Evolutionary conservation across 2,329 filamentous ascomycete species (phyloP).

Genomic region (Arthrobotrys pseudoclavata): DNA sequence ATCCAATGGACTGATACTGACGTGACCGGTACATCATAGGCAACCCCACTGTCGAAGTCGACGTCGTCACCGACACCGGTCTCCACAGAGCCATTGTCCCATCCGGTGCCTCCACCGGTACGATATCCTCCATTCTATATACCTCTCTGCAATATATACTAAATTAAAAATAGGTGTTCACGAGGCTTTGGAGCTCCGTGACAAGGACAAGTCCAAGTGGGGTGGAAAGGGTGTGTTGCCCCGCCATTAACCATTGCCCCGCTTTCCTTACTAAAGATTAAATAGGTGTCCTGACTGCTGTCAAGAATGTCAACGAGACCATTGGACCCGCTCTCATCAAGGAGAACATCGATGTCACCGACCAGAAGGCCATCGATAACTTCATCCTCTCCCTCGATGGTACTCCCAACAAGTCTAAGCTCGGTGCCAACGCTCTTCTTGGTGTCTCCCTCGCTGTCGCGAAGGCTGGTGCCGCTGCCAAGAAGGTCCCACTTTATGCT

Average conservation of each 20-base stretch:
- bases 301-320: constrained; percentile 84
- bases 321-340: constrained; percentile 87
- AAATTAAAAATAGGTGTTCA: constrained; percentile 77
- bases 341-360: constrained; percentile 85
- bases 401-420: constrained; percentile 86
- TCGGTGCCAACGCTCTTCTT: constrained; percentile 89
- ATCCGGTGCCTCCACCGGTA: constrained; percentile 94
- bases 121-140: constrained; percentile 43
- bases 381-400: constrained; percentile 89
- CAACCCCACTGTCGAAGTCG: constrained; percentile 99
- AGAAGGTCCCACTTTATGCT: constrained; percentile 87
- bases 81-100: constrained; percentile 98
- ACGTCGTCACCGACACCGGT: constrained; percentile 94
- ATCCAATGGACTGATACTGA: constrained; percentile 15
- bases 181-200: constrained; percentile 90
- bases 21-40: constrained; percentile 65
- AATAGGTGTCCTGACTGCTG: constrained; percentile 80
- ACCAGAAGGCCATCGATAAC: constrained; percentile 84
- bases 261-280: constrained; percentile 63
- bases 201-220: constrained; percentile 89
- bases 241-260: constrained; percentile 32
- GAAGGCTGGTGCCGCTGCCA: constrained; percentile 90
- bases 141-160: not conserved
- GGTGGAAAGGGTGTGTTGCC: constrained; percentile 77
- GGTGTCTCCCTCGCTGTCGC: constrained; percentile 86